These are phyloP conservation scores for Gracilaria domingensis DNA, from an alignment of 23 red algal species.

Conservation along the genomic window DNA sequence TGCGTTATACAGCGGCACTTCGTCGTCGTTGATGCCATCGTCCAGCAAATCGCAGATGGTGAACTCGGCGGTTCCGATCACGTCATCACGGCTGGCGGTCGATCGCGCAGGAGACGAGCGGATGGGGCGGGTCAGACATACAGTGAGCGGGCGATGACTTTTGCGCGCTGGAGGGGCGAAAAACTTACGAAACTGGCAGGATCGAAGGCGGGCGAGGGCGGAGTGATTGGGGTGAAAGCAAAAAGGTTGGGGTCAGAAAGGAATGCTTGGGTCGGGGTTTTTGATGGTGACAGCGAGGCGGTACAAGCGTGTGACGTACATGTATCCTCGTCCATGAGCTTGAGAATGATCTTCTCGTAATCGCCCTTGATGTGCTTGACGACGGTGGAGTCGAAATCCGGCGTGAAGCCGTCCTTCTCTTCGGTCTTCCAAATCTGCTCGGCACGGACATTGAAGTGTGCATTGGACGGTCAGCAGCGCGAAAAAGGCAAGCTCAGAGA, in stretches of 20 bases:
- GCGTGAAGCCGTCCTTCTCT: conserved; percentile 59
- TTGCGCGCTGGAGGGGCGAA: neutral
- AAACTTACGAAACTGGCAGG: conserved; percentile 5
- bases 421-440: conserved; percentile 64
- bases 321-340: conserved; percentile 72
- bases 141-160: neutral
- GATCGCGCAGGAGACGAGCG: no score
- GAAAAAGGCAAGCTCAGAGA: neutral
- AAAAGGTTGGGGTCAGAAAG: neutral
- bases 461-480: no score
- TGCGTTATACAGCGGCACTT: conserved; percentile 2
- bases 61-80: conserved; percentile 54
- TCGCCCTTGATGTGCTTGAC: conserved; percentile 75
- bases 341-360: conserved; percentile 69
- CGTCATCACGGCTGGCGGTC: conserved; percentile 57
- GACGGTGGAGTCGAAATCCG: conserved; percentile 58
- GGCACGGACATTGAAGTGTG: no score
- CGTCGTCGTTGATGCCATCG: conserved; percentile 56
- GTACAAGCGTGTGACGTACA: conserved; percentile 19
- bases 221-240: neutral
- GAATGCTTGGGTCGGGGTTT: no score
- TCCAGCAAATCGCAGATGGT: conserved; percentile 50
- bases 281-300: neutral
- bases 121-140: no score
- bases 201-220: neutral